Evolutionary conservation across 305 asterid species (phyloP).

Genomic region (Fraxinus latifolia): DNA sequence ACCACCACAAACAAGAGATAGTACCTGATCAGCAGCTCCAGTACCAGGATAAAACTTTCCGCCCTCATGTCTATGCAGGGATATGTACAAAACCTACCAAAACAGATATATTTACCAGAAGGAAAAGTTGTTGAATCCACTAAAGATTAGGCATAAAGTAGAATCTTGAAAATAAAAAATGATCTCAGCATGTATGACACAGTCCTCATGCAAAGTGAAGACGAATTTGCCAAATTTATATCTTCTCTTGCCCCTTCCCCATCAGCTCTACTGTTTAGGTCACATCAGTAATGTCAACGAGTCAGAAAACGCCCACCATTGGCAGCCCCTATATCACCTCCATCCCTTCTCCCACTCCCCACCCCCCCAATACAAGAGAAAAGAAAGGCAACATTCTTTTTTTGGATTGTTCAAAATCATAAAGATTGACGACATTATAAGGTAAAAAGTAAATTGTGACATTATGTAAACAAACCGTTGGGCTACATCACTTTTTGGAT

Average conservation of each 20-base stretch:
- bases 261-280: background rate
- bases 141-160: background rate
- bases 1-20: conserved; percentile 5
- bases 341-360: background rate
- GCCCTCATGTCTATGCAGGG: conserved; percentile 89
- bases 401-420: background rate
- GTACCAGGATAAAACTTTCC: conserved; percentile 97
- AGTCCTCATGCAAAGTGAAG: background rate
- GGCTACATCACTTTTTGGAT: too few species aligned
- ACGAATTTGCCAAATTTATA: background rate
- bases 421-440: background rate
- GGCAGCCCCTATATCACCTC: background rate
- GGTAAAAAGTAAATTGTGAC: background rate
- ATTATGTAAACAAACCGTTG: background rate
- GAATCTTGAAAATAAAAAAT: conserved; percentile 15
- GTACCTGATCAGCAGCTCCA: conserved; percentile 91
- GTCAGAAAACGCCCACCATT: background rate
- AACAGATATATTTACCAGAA: too few species aligned
- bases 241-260: background rate
- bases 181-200: conserved; percentile 15
- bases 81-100: conserved; percentile 82
- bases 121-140: too few species aligned
- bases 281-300: background rate
- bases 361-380: background rate
- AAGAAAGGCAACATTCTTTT: background rate